A percentile compares a stretch with the other conserved stretches of the same genome.
Evolutionary conservation across 2,329 filamentous ascomycete species (phyloP).

Genomic region (Colletotrichum truncatum): DNA sequence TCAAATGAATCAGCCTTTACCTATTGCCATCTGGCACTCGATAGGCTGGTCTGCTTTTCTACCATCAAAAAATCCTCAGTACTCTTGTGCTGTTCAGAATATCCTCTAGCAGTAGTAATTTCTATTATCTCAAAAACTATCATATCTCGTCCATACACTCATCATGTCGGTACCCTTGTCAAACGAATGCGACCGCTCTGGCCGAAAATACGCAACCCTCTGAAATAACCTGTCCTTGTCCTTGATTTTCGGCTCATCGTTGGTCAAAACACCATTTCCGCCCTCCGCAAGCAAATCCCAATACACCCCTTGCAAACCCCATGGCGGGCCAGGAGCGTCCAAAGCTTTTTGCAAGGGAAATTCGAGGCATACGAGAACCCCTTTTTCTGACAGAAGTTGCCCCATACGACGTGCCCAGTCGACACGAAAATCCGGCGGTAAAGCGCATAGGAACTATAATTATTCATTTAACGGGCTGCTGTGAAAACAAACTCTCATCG

Average conservation of each 20-base stretch:
- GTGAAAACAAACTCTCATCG: accelerated
- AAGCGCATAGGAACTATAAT: not conserved
- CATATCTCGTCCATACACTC: not conserved
- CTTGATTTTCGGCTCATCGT: not conserved
- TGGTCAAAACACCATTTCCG: not conserved
- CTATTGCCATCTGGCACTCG: too few relatives aligned
- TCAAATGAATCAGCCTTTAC: too few relatives aligned
- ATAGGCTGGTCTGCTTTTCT: too few relatives aligned
- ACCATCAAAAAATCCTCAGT: too few relatives aligned
- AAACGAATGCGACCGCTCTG: not conserved
- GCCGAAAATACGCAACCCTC: not conserved
- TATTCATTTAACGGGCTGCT: accelerated
- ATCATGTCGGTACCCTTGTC: not conserved
- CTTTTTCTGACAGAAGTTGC: not conserved
- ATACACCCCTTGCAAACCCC: not conserved
- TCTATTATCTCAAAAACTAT: too few relatives aligned
- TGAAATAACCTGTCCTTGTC: not conserved
- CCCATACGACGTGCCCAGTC: not conserved
- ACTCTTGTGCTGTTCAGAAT: too few relatives aligned
- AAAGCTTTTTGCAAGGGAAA: not conserved
- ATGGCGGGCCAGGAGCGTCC: not conserved
- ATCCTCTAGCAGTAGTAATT: too few relatives aligned
- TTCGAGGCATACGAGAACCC: not conserved
- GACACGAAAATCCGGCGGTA: not conserved
- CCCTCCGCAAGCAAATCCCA: not conserved